A percentile compares a stretch with the other conserved stretches of the same genome.
Evolutionary conservation across 306 rosid species (phyloP).

Genomic region (Astragalus membranaceus): DNA sequence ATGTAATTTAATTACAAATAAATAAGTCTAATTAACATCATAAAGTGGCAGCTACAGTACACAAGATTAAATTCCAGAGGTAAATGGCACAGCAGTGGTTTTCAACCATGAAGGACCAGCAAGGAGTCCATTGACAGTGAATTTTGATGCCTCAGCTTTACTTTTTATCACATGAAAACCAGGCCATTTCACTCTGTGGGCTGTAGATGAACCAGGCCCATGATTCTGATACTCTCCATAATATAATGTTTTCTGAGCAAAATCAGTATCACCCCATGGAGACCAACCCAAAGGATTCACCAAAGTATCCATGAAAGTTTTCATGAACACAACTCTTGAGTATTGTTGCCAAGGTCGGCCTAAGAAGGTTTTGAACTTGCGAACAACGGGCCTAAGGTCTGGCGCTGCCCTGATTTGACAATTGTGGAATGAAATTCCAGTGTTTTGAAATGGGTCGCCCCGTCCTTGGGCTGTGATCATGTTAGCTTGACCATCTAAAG

Average conservation of each 20-base stretch:
- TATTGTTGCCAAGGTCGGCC: constrained; percentile 83
- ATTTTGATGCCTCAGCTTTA: constrained; percentile 35
- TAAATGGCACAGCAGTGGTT: constrained; percentile 53
- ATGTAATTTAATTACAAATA: neutral
- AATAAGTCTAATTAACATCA: neutral
- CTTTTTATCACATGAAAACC: constrained; percentile 53
- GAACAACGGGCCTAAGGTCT: constrained; percentile 39
- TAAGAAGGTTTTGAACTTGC: constrained; percentile 35
- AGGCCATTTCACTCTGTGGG: constrained; percentile 45
- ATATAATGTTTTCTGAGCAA: constrained; percentile 42
- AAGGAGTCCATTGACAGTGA: constrained; percentile 44
- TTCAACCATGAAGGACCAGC: constrained; percentile 64
- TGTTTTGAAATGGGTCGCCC: constrained; percentile 64
- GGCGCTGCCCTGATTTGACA: constrained; percentile 49
- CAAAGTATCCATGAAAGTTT: constrained; percentile 43
- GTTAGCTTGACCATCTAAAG: constrained; percentile 62
- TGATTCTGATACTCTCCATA: constrained; percentile 54
- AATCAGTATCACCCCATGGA: constrained; percentile 33
- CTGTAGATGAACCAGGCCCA: constrained; percentile 56
- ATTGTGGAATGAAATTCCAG: constrained; percentile 52
- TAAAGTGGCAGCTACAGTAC: neutral
- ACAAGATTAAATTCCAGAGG: constrained; percentile 25
- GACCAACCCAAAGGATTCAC: constrained; percentile 70
- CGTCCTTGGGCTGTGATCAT: constrained; percentile 83
- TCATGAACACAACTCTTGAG: constrained; percentile 46